Conservation (phyloP, 306 rosid species). For the Pterocarpus macrocarpus region DNA sequence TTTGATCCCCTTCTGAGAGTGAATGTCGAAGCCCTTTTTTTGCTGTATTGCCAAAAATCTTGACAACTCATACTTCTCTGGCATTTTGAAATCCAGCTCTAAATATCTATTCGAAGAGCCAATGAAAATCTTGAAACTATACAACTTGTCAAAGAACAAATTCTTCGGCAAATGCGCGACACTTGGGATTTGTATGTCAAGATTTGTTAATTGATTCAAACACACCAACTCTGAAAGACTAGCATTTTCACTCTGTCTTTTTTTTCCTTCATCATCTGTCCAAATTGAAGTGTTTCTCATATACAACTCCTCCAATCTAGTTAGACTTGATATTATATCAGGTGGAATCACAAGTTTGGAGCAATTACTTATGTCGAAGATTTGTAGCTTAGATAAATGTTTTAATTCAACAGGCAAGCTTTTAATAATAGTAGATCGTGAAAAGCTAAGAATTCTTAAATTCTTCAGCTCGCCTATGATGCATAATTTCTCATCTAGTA, state of each 20-base stretch:
- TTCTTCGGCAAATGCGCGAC: slow-evolving; percentile 20
- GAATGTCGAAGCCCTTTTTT: not conserved
- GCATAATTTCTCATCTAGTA: slow-evolving; percentile 9
- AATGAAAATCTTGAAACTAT: slow-evolving; percentile 39
- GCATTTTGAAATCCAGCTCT: slow-evolving; percentile 21
- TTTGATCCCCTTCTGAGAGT: slow-evolving; percentile 30
- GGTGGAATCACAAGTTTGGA: slow-evolving; percentile 17
- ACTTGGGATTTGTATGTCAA: slow-evolving; percentile 40
- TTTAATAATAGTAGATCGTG: slow-evolving; percentile 27
- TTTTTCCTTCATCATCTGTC: slow-evolving; percentile 3
- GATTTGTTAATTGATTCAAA: slow-evolving; percentile 21
- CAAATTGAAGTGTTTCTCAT: slow-evolving; percentile 47
- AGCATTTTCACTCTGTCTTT: slow-evolving; percentile 22
- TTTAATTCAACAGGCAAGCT: slow-evolving; percentile 43
- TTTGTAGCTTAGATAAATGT: slow-evolving; percentile 31
- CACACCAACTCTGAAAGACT: slow-evolving; percentile 40
- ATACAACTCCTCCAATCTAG: slow-evolving; percentile 43
- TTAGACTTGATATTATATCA: slow-evolving; percentile 44
- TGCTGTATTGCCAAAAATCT: slow-evolving; percentile 38
- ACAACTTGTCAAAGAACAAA: slow-evolving; percentile 33
- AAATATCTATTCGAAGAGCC: slow-evolving; percentile 35
- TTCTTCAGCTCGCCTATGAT: slow-evolving; percentile 44
- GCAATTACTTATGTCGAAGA: slow-evolving; percentile 40
- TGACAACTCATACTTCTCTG: not conserved
- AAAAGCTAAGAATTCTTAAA: slow-evolving; percentile 51